Evolutionary conservation across 768 basidiomycete species (phyloP), one percentile per base, ranked within the genome.

Genomic region (Termitomyces heimii): DNA sequence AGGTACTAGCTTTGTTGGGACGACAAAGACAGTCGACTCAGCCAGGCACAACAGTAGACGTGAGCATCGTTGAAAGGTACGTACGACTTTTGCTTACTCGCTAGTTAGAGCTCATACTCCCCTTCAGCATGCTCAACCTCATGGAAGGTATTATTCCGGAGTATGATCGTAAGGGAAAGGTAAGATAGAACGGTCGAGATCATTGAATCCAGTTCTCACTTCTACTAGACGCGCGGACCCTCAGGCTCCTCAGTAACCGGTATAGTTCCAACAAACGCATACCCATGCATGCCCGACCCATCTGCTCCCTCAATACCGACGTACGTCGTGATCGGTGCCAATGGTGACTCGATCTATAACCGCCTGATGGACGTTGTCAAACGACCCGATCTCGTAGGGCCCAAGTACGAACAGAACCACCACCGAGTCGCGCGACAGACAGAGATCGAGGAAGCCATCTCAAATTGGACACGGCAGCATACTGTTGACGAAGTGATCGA

Each of bases 61-160:
- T 88, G 22, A 88, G 86, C 68, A 88, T 89, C 28, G 74, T 86
- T 60, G 86, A 88, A 65, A 88, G 86, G 86, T 79, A 48, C 44
- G 24, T 14, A 12, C 24, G 28, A 20, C 12, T 24, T 22, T 29
- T 26, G 9, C 37, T 44, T 9, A 9, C 14, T 13, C 5, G 9
- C 28, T 7, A 26, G 22, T 35, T 1, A 8, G 32, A 24, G 2
- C 53, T 24, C 5, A 56, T 34, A 24, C 6, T 2, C 50, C 32
- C 45, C 26, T 35, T 10, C 55, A 88, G 86, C 63, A 88, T 88
- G 86, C 69, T 88, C 4, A 89, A 87, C 63, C 69, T 87, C 48
- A 89, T 88, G 87, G 87, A 88, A 63, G 86, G 87, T 2, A 82
- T 89, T 57, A 82, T 88, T 48, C 87, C 87, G 12, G 87, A 86